A percentile compares a stretch with the other conserved stretches of the same genome.
Conservation (phyloP, 495 filamentous ascomycete genomes). For the Penicillium goetzii region DNA sequence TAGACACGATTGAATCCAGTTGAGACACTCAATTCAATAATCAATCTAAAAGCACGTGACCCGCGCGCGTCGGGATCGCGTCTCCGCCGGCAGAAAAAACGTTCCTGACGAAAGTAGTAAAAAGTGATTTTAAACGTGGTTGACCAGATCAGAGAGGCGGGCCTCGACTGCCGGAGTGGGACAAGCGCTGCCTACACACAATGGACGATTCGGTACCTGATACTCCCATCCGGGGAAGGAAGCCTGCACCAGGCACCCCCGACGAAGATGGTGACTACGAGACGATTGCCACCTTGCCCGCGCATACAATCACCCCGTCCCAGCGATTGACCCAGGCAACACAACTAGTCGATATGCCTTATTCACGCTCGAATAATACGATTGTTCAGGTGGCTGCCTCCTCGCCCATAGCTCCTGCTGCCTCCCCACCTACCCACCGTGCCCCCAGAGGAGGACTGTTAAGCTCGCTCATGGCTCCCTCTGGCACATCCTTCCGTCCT, state of each 20-base stretch:
- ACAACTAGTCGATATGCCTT: slow-evolving; percentile 59
- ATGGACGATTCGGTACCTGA: slow-evolving; percentile 52
- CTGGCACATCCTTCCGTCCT: slow-evolving; percentile 71
- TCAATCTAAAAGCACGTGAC: slow-evolving; percentile 33
- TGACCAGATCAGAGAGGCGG: slow-evolving; percentile 18
- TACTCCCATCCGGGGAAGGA: slow-evolving; percentile 54
- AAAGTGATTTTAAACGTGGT: not conserved
- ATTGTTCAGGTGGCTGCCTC: slow-evolving; percentile 82
- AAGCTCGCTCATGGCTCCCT: slow-evolving; percentile 71
- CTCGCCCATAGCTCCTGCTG: slow-evolving; percentile 63
- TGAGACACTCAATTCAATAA: not conserved
- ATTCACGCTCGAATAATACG: slow-evolving; percentile 36
- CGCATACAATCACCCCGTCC: slow-evolving; percentile 40
- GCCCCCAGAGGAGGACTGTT: slow-evolving; percentile 43
- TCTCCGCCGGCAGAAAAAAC: slow-evolving; percentile 40
- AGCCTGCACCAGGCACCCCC: slow-evolving; percentile 41
- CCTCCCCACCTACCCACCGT: slow-evolving; percentile 52
- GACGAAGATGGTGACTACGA: slow-evolving; percentile 53
- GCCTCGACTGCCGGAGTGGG: slow-evolving; percentile 15
- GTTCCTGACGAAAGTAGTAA: slow-evolving; percentile 18
- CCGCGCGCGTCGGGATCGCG: slow-evolving; percentile 25
- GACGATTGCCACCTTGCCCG: slow-evolving; percentile 64
- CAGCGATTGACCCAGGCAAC: slow-evolving; percentile 70
- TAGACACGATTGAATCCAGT: not conserved
- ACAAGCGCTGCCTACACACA: slow-evolving; percentile 5